phyloP scores from a whole-genome alignment of 495 filamentous ascomycete species.

The Amniculicola lignicola region DNA sequence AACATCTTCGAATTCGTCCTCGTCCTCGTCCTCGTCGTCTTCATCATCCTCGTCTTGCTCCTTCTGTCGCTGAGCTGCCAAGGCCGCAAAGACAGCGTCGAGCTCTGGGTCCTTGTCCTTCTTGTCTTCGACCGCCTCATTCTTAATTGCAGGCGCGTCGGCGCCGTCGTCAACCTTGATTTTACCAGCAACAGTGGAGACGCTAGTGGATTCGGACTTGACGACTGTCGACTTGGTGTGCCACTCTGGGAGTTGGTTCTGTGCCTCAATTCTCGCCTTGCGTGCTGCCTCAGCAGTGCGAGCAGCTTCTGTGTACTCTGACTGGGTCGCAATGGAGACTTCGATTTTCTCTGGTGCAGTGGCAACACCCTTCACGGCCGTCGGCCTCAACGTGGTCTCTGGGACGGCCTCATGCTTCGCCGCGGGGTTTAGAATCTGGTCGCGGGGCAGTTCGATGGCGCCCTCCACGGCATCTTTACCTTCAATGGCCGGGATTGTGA shows the following conservation, averaged over 20 bases:
- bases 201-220: constrained; percentile 33
- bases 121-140: constrained; percentile 52
- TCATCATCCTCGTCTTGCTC: constrained; percentile 38
- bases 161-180: constrained; percentile 9
- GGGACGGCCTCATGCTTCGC: constrained; percentile 52
- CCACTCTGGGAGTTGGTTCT: constrained; percentile 88
- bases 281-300: constrained; percentile 66
- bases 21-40: constrained; percentile 38
- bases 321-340: constrained; percentile 70
- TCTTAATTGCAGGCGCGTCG: constrained; percentile 37
- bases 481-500: constrained; percentile 78
- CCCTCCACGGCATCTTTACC: constrained; percentile 71
- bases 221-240: constrained; percentile 82
- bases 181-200: constrained; percentile 14
- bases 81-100: constrained; percentile 52
- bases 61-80: constrained; percentile 48
- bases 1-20: constrained; percentile 27
- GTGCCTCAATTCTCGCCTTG: constrained; percentile 69
- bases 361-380: constrained; percentile 69
- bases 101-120: constrained; percentile 50
- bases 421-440: constrained; percentile 59
- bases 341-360: constrained; percentile 68
- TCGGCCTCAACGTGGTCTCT: constrained; percentile 48
- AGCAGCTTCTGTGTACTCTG: constrained; percentile 72
- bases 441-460: constrained; percentile 59